Evolutionary conservation across 1,284 basidiomycete genomes (phyloP).

Genomic region (Cryptococcus jaspeensis): DNA sequence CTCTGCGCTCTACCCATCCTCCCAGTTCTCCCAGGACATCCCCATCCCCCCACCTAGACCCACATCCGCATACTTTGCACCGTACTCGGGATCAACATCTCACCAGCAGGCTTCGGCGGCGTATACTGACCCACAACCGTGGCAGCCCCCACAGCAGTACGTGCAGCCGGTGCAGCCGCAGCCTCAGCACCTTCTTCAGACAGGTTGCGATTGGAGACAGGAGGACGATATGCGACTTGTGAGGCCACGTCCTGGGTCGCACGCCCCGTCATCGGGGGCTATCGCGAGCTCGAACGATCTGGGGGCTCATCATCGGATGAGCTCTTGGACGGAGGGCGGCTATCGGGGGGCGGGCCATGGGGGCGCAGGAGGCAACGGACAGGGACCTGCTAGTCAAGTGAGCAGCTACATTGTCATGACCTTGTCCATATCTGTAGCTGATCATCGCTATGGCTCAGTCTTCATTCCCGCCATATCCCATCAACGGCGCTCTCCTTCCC

Average conservation of each 20-base stretch:
- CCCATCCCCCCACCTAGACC: conserved; percentile 6
- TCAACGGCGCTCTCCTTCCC: background rate
- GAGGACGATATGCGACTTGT: background rate
- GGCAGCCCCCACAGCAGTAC: background rate
- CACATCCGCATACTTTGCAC: conserved; percentile 9
- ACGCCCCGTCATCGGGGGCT: background rate
- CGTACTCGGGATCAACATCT: background rate
- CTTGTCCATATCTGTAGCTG: background rate
- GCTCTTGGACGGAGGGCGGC: background rate
- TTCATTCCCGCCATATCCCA: background rate
- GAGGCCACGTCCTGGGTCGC: background rate
- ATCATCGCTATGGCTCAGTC: background rate
- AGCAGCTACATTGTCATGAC: background rate
- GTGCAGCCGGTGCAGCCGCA: background rate
- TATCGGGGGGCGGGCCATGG: too few species aligned
- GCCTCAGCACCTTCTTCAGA: background rate
- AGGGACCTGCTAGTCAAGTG: too few species aligned
- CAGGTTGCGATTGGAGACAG: background rate
- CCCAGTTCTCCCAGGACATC: background rate
- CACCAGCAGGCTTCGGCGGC: background rate
- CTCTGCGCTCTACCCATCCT: background rate
- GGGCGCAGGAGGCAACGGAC: too few species aligned
- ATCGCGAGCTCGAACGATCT: background rate
- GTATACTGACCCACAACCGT: background rate
- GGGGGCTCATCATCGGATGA: background rate